Evolutionary conservation across 2,329 filamentous ascomycete species (phyloP), one percentile per base, ranked within the genome.

Genomic region (Colletotrichum musicola): DNA sequence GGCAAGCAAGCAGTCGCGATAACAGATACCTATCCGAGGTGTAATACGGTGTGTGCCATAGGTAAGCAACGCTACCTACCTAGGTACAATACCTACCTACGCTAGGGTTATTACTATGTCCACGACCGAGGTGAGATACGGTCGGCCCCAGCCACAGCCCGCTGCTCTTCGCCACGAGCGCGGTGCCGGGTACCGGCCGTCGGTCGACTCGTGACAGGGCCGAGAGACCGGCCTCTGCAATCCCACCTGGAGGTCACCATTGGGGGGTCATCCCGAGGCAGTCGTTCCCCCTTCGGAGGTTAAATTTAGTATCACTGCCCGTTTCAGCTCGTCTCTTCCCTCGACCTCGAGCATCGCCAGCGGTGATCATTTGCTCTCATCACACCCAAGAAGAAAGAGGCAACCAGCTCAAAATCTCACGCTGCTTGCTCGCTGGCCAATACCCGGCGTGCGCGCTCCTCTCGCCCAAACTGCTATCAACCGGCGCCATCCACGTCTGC

Each of bases 121-220:
- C 20, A 47, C 47, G n/a, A 38, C 47, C 58, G 20, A 62, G 53
- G 54, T 64, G 47, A 64, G 44, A 18, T 27, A n/a, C 18, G 20
- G 38, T 54, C 20, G 59, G 54, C 65, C 56, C 53, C 40, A 38
- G 54, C 65, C 65, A 54, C 64, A 53, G 44, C 56, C 60, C 54
- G 35, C 27, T 25, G 27, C 49, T 55, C n/a, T 20, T 47, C 22
- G 50, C 62, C 40, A 30, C 20, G 25, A 40, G 40, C 49, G 25
- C 56, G 55, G 63, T 35, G 46, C 22, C 22, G 22, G 22, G 22
- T 25, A 25, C 22, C 22, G 22, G 22, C 4, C 22, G 22, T 25
- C 22, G 22, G 22, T 25, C 22, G 22, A 25, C 22, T 25, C 22
- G 22, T 25, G 22, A 25, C 64, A 58, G 46, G 46, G 27, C 44